Evolutionary conservation across 2,329 filamentous ascomycete species (phyloP), one percentile per base, ranked within the genome.

Genomic region (Thelonectria discophora): DNA sequence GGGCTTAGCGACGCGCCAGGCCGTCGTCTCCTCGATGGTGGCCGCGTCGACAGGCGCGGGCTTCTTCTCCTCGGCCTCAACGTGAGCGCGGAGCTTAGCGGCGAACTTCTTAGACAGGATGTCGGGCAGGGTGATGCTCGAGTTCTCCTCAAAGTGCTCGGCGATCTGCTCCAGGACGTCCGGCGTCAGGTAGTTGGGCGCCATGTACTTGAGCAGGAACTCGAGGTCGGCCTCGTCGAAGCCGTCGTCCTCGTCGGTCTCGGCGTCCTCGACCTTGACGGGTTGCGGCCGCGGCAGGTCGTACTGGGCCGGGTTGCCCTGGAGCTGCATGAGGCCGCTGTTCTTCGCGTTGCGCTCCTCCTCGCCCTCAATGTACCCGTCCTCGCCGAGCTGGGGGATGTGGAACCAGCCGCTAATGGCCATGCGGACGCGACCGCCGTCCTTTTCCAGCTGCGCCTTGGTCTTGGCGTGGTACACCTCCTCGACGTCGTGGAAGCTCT

Each of bases 341-440:
- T 93, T 93, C 76, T 93, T 90, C 12, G 92, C 92, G 65, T 96
- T 87, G 74, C 90, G 91, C 80, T 96, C 93, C 76, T 98, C 94
- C 56, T 95, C 84, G 4, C 94, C 95, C 74, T 91, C 82, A 69
- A 97, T 88, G 71, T 90, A 99, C 45, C 95, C 95, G 24, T 97
- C 93, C 77, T 99, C 95, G 58, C 94, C 94, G 69, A 91, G 80
- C 78, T 99, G 95, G 0, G 95, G 95, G 65, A 99, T 98, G 78
- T 99, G 95, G 77, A 96, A 99, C 95, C 95, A 99, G 54, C 95
- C 95, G 74, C 93, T 97, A 74, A 99, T 97, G 52, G 95, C 95
- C 94, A 99, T 98, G 68, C 95, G 89, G 50, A 97, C 88, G 49
- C 92, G 87, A 1, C 90, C 90, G 17, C 90, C 90, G 60, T 94